Evolutionary conservation across 2,329 filamentous ascomycete species (phyloP).

Genomic region (Clarireedia hainanense): DNA sequence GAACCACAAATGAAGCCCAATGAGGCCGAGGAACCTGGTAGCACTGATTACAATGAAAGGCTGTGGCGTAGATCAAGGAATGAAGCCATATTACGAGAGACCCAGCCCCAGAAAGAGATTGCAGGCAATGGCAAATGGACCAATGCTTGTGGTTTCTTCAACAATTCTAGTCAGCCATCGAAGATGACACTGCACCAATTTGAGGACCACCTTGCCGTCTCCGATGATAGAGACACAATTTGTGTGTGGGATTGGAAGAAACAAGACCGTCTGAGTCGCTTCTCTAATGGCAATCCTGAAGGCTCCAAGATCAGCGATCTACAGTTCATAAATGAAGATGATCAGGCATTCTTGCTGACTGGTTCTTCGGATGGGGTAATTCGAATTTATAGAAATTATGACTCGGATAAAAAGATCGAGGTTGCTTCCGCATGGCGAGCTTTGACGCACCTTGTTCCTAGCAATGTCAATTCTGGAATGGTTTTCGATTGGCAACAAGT

Average conservation of each 20-base stretch:
- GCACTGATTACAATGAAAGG: conserved; percentile 90
- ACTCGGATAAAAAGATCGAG: conserved; percentile 66
- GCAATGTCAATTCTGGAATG: conserved; percentile 88
- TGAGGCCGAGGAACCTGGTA: conserved; percentile 92
- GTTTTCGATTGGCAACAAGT: conserved; percentile 99
- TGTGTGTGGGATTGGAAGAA: conserved; percentile 91
- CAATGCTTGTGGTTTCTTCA: conserved; percentile 71
- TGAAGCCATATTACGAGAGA: conserved; percentile 83
- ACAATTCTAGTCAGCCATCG: conserved; percentile 80
- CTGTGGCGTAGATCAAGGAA: conserved; percentile 90
- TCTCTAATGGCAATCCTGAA: conserved; percentile 88
- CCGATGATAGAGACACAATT: conserved; percentile 86
- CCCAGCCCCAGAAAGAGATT: conserved; percentile 85
- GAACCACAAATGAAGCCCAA: conserved; percentile 97
- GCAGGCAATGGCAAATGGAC: conserved; percentile 85
- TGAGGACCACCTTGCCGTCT: conserved; percentile 88
- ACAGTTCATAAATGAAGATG: conserved; percentile 97
- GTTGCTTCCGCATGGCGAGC: conserved; percentile 88
- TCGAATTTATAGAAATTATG: conserved; percentile 88
- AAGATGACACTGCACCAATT: conserved; percentile 98
- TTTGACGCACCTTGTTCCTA: conserved; percentile 86
- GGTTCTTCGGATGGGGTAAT: conserved; percentile 93
- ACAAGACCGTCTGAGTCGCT: conserved; percentile 66
- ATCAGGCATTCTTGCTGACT: conserved; percentile 88
- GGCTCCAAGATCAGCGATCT: conserved; percentile 91